Evolutionary conservation across 163 green algal species (phyloP), one percentile per base, ranked within the genome.

Genomic region (Chloromonas sp.): DNA sequence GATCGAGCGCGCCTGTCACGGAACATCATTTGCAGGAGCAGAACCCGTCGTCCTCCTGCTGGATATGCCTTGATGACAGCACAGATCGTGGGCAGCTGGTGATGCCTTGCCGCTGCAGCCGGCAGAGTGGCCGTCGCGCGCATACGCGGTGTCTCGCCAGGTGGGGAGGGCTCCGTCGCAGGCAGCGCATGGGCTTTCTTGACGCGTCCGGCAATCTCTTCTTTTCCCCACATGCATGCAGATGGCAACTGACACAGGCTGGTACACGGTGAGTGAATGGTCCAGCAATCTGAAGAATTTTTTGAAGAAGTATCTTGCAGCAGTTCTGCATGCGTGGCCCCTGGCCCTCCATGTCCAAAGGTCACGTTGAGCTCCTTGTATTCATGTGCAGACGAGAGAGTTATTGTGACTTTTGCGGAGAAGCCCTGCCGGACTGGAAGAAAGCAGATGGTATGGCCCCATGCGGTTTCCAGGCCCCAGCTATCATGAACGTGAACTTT

Each of bases 401-500:
- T 5, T 11, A 74, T 5, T 74, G 66, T 74, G 66, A 74, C 5
- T 74, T 5, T 5, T 74, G 66, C 66, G 66, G 66, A 74, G 66
- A 11, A 5, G 5, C 5, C 5, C 66, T 74, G 66, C 66, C 66
- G 5, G 66, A 74, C 66, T 74, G 66, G 66, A 5, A 11, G 5
- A 5, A 5, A 74, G 66, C 66, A 11, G 5, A 74, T 8, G n/a
- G 15, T 36, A 61, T 13, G 3, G 74, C 74, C 15, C 14, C 2
- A 70, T 2, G 58, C 58, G 78, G 58, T 57, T 58, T 1, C 58
- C 59, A 36, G 59, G 78, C 58, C 58, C 94, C 94, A 14, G 95
- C 94, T 0, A 92, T 97, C 15, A 98, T 98, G 94, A 98, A 97
- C 86, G 95, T 98, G 61, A 97, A 96, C 87, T 98, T 97, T 89